Conservation (phyloP, 2,329 filamentous ascomycete species). For the Fusarium virguliforme region DNA sequence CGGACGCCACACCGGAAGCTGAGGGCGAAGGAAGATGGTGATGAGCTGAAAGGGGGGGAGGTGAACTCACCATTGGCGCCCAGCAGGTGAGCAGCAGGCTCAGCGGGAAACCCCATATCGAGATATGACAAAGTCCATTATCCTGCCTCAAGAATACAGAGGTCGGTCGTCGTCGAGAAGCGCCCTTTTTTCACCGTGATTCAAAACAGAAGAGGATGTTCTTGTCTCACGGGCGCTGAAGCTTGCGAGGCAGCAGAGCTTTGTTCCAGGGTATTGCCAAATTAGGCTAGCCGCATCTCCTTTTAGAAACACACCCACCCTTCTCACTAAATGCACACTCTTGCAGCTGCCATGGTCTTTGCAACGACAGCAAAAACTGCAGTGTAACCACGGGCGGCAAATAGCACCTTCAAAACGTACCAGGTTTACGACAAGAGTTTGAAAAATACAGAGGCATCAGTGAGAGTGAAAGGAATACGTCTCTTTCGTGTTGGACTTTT, state of each 20-base stretch:
- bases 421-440: slow-evolving; percentile 21
- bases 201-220: slow-evolving; percentile 17
- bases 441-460: slow-evolving; percentile 1
- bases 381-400: slow-evolving; percentile 41
- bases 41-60: slow-evolving; percentile 3
- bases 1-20: slow-evolving; percentile 41
- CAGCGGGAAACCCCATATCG: slow-evolving; percentile 64
- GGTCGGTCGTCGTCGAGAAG: background rate
- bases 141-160: slow-evolving; percentile 22
- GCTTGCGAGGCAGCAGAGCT: slow-evolving; percentile 35
- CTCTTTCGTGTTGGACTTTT: background rate
- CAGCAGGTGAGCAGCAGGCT: slow-evolving; percentile 69
- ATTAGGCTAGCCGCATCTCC: slow-evolving; percentile 19
- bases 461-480: background rate
- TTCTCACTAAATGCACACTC: no score
- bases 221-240: slow-evolving; percentile 1
- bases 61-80: slow-evolving; percentile 70
- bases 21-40: slow-evolving; percentile 9
- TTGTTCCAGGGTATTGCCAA: slow-evolving; percentile 34
- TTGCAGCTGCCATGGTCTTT: no score
- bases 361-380: slow-evolving; percentile 14
- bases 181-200: background rate
- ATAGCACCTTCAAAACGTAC: slow-evolving; percentile 27
- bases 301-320: slow-evolving; percentile 27
- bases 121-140: slow-evolving; percentile 42